phyloP scores from a whole-genome alignment of 2,329 filamentous ascomycete genomes.

The Coccinonectria pachysandricola region DNA sequence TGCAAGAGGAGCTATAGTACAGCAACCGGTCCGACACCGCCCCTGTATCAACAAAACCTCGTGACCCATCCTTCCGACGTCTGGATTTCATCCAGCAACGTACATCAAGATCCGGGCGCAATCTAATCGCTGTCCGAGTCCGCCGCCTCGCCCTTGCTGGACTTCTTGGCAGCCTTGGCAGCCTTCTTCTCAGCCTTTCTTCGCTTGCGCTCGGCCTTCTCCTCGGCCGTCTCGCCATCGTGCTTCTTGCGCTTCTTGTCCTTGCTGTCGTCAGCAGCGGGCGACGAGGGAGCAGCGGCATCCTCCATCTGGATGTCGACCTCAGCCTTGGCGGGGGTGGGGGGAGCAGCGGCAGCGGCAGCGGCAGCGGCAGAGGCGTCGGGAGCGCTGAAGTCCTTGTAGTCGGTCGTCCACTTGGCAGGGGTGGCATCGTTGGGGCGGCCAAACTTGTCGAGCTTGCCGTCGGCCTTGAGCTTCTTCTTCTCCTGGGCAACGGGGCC shows the following conservation, averaged over 20 bases:
- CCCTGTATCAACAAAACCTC: conserved; percentile 15
- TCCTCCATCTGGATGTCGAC: conserved; percentile 28
- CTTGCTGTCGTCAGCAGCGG: conserved; percentile 44
- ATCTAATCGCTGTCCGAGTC: conserved; percentile 43
- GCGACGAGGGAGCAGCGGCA: conserved; percentile 26
- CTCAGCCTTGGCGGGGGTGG: conserved; percentile 26
- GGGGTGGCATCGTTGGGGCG: conserved; percentile 87
- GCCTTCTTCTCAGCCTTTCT: conserved; percentile 52
- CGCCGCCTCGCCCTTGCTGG: conserved; percentile 38
- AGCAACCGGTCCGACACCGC: conserved; percentile 14
- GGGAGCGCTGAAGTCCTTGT: conserved; percentile 75
- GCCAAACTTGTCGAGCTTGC: conserved; percentile 97
- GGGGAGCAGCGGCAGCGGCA: conserved; percentile 32
- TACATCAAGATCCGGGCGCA: conserved; percentile 2
- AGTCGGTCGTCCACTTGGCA: conserved; percentile 82
- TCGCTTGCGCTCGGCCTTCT: conserved; percentile 51
- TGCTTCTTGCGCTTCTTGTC: conserved; percentile 70
- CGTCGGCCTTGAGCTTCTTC: conserved; percentile 98
- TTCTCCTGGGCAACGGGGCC: conserved; percentile 90
- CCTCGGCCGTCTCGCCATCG: conserved; percentile 63
- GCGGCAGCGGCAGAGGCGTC: conserved; percentile 34
- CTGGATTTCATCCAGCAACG: neutral
- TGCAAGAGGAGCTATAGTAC: conserved; percentile 17
- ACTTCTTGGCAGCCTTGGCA: conserved; percentile 46
- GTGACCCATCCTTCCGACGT: conserved; percentile 13